phyloP scores from a whole-genome alignment of 805 yeast genomes.

The Blastobotrys parvus region DNA sequence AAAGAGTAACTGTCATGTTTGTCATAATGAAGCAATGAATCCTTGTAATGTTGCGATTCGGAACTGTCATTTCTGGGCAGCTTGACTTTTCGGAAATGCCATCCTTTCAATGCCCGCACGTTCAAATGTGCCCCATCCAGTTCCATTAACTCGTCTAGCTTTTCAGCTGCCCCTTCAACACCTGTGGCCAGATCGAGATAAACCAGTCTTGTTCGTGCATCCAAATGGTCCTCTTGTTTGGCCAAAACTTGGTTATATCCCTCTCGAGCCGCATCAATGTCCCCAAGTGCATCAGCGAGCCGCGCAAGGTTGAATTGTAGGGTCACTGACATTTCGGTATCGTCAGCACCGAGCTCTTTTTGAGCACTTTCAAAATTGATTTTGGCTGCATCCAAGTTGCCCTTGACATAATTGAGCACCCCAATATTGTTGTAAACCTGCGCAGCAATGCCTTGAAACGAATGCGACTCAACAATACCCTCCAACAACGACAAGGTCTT shows the following conservation, averaged over 20 bases:
- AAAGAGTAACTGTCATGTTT: constrained; percentile 83
- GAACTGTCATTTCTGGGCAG: constrained; percentile 39
- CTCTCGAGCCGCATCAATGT: constrained; percentile 30
- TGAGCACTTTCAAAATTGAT: constrained; percentile 10
- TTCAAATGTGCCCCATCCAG: constrained; percentile 59
- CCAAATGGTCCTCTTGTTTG: constrained; percentile 58
- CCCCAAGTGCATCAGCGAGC: constrained; percentile 43
- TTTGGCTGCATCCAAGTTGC: constrained; percentile 50
- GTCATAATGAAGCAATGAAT: constrained; percentile 71
- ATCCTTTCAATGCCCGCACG: constrained; percentile 83
- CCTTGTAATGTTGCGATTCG: constrained; percentile 63
- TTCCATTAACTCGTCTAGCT: constrained; percentile 47
- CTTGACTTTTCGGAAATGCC: constrained; percentile 53
- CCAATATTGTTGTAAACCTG: constrained; percentile 76
- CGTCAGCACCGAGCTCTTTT: constrained; percentile 10
- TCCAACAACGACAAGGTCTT: constrained; percentile 58
- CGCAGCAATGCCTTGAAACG: constrained; percentile 28
- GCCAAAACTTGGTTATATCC: constrained; percentile 51
- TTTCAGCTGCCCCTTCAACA: constrained; percentile 30
- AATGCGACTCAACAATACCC: constrained; percentile 48
- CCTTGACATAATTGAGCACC: constrained; percentile 64
- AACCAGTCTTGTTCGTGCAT: constrained; percentile 66
- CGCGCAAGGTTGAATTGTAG: constrained; percentile 71
- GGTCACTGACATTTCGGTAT: constrained; percentile 32
- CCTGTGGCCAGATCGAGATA: constrained; percentile 45